Evolutionary conservation across 2,329 filamentous ascomycete genomes (phyloP).

Genomic region (Coniella lustricola): DNA sequence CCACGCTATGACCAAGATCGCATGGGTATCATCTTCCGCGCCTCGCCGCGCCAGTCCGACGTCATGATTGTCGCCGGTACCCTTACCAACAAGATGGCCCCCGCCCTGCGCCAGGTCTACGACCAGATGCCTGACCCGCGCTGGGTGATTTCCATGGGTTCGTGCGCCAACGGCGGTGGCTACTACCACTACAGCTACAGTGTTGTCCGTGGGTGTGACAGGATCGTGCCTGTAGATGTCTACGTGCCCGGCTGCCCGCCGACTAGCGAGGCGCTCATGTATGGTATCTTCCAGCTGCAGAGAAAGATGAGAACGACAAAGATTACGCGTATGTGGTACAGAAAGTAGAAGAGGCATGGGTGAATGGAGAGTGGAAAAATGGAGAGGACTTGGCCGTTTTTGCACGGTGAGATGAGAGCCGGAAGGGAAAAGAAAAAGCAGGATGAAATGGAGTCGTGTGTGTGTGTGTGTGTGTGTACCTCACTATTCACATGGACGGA

Average conservation of each 20-base stretch:
- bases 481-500: too few relatives aligned
- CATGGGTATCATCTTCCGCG: slow-evolving; percentile 72
- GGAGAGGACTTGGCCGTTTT: too few relatives aligned
- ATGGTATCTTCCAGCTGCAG: slow-evolving; percentile 60
- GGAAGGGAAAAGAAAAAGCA: too few relatives aligned
- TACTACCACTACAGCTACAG: slow-evolving; percentile 70
- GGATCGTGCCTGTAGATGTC: slow-evolving; percentile 60
- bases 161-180: slow-evolving; percentile 64
- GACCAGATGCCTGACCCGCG: slow-evolving; percentile 92
- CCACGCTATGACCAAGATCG: slow-evolving; percentile 86
- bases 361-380: neutral
- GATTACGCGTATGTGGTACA: slow-evolving; percentile 43
- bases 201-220: slow-evolving; percentile 57
- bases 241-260: slow-evolving; percentile 59
- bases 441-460: neutral
- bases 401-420: too few relatives aligned
- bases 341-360: slow-evolving; percentile 30
- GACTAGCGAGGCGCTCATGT: slow-evolving; percentile 40
- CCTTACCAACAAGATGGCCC: slow-evolving; percentile 93
- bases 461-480: too few relatives aligned
- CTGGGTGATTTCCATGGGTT: slow-evolving; percentile 71
- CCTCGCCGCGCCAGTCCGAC: slow-evolving; percentile 64
- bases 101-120: slow-evolving; percentile 82
- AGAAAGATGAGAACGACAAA: slow-evolving; percentile 56
- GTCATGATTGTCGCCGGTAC: slow-evolving; percentile 93